Base-by-base conservation (phyloP, 371 early-diverging fungal genomes). In the Aphelidium insulamus region DNA sequence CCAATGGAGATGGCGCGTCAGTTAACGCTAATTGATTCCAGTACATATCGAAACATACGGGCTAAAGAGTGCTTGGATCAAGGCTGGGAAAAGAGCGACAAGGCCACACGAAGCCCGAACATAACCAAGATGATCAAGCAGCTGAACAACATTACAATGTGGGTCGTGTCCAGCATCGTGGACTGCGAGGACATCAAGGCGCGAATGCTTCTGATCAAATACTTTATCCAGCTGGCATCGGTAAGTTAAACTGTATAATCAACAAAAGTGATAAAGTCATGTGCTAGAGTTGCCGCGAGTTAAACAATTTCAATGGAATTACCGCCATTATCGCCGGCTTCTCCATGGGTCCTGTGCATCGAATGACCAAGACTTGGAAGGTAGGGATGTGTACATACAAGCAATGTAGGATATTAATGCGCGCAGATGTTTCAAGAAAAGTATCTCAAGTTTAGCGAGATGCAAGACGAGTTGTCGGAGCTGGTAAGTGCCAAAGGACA, bases 1-100 rank as follows among this genome's bases (percentile, higher is more conserved):
- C 50, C 63, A 1, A 16, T 49, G 2, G 64, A 66, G 30, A 33
- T 64, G 36, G 64, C 64, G 5, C 46, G 55, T n/a, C 64, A 66
- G 35, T 24, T 64, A 20, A 50, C 59, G 5, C 37, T 59, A 2
- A 30, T 56, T 4, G 63, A 60, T 17, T 52, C 40, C 30, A 37
- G 40, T 15, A 34, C 41, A 20, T 64, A 53, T 33, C 18, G 30
- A 12, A 14, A 32, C 1, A 46, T 66, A n/a, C 38, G 37, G 37
- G 36, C 50, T 5, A 44, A 44, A 23, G 66, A 66, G 32, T 57
- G 54, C 28, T n/a, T 55, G 25, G 57, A 62, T 30, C 62, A 57
- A 38, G 59, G 60, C 19, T 66, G 64, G 59, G 58, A 49, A 4
- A 17, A 46, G 26, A 11, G 11, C 10, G 7, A 45, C 14, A 18